phyloP scores from a whole-genome alignment of 2,329 filamentous ascomycete species.

The Cordyceps cateniannulata region DNA sequence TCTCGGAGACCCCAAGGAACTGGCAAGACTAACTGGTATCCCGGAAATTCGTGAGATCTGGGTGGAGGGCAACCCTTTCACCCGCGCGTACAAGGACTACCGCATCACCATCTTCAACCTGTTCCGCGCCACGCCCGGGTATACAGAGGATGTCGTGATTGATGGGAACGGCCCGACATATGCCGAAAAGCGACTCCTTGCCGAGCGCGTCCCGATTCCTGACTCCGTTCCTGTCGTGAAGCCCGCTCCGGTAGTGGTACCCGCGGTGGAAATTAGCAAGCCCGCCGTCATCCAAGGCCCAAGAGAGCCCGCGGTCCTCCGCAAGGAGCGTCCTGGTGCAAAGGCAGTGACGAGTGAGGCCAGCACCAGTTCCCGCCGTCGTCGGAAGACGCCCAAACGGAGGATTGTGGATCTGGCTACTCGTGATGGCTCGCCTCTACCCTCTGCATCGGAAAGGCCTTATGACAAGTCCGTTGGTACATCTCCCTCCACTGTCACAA shows the following conservation, averaged over 20 bases:
- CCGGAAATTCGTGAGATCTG: constrained; percentile 90
- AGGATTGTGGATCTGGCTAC: constrained; percentile 60
- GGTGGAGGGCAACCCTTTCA: constrained; percentile 87
- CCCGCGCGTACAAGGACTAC: constrained; percentile 77
- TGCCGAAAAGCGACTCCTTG: constrained; percentile 74
- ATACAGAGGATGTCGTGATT: constrained; percentile 83
- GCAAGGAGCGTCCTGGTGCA: constrained; percentile 52
- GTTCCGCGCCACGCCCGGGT: constrained; percentile 84
- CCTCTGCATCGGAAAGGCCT: constrained; percentile 24
- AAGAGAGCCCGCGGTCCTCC: constrained; percentile 45
- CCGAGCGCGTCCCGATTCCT: constrained; percentile 73
- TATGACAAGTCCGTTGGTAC: background rate
- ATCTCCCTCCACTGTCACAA: constrained; percentile 16
- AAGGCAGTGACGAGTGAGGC: constrained; percentile 51
- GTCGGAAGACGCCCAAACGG: constrained; percentile 53
- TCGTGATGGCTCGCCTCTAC: constrained; percentile 32
- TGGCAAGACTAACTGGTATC: constrained; percentile 82
- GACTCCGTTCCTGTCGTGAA: constrained; percentile 73
- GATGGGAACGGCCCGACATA: constrained; percentile 80
- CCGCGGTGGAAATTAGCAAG: constrained; percentile 61
- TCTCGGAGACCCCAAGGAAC: constrained; percentile 82
- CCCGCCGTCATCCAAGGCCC: constrained; percentile 50
- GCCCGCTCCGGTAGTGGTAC: constrained; percentile 55
- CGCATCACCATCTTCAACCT: constrained; percentile 91
- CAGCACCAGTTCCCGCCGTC: constrained; percentile 52